A percentile compares a stretch with the other conserved stretches of the same genome.
Evolutionary conservation across 1,284 basidiomycete species (phyloP).

Genomic region (Mycena citricolor): DNA sequence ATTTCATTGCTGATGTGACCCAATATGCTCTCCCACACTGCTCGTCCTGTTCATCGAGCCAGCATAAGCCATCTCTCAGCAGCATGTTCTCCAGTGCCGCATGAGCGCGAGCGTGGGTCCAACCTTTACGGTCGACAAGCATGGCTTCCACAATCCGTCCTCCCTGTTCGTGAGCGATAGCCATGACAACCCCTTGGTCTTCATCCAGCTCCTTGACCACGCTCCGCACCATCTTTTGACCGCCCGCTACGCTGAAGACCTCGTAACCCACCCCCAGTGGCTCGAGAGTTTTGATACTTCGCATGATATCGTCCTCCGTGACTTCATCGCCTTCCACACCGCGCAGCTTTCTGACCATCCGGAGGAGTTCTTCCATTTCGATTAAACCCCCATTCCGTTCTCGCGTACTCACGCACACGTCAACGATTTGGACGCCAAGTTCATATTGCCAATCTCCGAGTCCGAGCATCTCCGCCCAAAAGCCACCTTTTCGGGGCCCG

Average conservation of each 20-base stretch:
- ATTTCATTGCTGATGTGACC: conserved; percentile 81
- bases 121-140: conserved; percentile 63
- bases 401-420: conserved; percentile 90
- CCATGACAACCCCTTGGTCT: conserved; percentile 77
- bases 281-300: conserved; percentile 84
- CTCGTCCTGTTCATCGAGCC: conserved; percentile 89
- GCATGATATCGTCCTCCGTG: conserved; percentile 83
- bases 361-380: conserved; percentile 82
- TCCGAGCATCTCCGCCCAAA: conserved; percentile 88
- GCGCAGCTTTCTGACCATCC: conserved; percentile 76
- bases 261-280: conserved; percentile 91
- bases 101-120: conserved; percentile 75
- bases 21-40: conserved; percentile 67
- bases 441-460: conserved; percentile 95
- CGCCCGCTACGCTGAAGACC: conserved; percentile 72
- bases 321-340: conserved; percentile 61
- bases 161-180: conserved; percentile 67
- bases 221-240: conserved; percentile 69
- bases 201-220: conserved; percentile 80
- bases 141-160: conserved; percentile 63
- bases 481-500: conserved; percentile 80
- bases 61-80: conserved; percentile 87
- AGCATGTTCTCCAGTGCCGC: conserved; percentile 88
- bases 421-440: conserved; percentile 95
- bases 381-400: conserved; percentile 91